Base-by-base conservation (phyloP, 2,329 filamentous ascomycete genomes). In the Blastomyces percursus region DNA sequence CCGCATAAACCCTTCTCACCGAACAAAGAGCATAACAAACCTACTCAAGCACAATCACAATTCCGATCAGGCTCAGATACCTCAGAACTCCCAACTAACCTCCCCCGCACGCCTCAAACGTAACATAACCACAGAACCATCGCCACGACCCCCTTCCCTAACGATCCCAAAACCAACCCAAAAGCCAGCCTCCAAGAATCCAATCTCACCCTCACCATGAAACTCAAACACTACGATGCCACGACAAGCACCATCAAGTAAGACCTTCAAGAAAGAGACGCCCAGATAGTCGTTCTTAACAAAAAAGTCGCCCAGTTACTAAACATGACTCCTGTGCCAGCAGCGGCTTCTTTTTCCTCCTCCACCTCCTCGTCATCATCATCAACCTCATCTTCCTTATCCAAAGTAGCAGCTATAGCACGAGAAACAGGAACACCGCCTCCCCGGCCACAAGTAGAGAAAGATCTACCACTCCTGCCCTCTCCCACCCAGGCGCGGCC, bases 211-310 rank as follows among this genome's bases (percentile, higher is more conserved):
- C 50, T 52, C 24, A 52, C 14, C 16, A 14, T 19, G 24, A 19
- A 19, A 19, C 50, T 52, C 27, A 52, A 30, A 30, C 50, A 52
- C 7, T 52, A 52, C 16, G 27, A 52, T 30, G 50, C 24, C 21
- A 14, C 50, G 3, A 30, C 24, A 14, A 69, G 66, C 63, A 67
- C 64, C 8, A 70, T 69, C 5, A 66, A 69, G 19, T 59, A 61
- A 32, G 61, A 66, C 46, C 63, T 71, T 12, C 46, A 50, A 48
- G 67, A 69, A 38, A 67, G 65, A 35, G 65, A 69, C n/a, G 67
- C 69, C 6, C 68, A 71, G 58, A 69, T 76, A 48, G 66, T 69
- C 35, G 63, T 64, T 8, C 62, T 74, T 40, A 68, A 71, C 58
- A 60, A 58, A 21, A 69, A 69, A 60, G 65, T 69, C 16, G 59